These are phyloP conservation scores for Lactifluus subvellereus DNA, from an alignment of 768 basidiomycete genomes.

Conservation along the genomic window DNA sequence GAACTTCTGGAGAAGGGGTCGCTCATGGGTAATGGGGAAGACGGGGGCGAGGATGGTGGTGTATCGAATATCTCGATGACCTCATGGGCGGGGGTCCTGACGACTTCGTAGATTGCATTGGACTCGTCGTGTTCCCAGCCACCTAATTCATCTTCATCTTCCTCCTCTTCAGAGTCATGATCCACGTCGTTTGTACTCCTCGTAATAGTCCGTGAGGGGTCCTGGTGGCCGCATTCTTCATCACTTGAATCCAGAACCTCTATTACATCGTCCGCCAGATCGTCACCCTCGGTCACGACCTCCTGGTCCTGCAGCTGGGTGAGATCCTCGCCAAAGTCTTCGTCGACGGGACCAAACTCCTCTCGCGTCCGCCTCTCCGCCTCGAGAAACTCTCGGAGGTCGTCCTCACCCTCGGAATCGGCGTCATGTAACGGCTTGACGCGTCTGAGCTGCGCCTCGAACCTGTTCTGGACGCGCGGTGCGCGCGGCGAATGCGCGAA, in stretches of 20 bases:
- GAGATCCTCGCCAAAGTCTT: constrained; percentile 31
- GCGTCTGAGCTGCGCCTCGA: constrained; percentile 30
- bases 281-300: constrained; percentile 27
- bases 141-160: constrained; percentile 33
- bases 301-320: constrained; percentile 27
- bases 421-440: constrained; percentile 39
- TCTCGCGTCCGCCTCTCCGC: constrained; percentile 52
- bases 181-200: neutral
- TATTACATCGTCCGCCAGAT: constrained; percentile 23
- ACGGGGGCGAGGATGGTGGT: constrained; percentile 21
- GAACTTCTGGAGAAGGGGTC: neutral
- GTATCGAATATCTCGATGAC: constrained; percentile 35
- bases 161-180: constrained; percentile 31
- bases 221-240: constrained; percentile 8
- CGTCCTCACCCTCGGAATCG: constrained; percentile 51
- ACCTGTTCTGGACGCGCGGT: constrained; percentile 31
- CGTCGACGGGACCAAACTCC: constrained; percentile 42
- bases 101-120: constrained; percentile 33
- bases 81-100: constrained; percentile 15
- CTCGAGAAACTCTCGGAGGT: constrained; percentile 60
- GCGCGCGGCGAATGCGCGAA: constrained; percentile 35
- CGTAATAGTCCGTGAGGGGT: constrained; percentile 6
- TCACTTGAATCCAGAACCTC: constrained; percentile 22
- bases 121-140: constrained; percentile 40
- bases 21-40: constrained; percentile 10